These are phyloP conservation scores for Trametes sanguinea DNA, from an alignment of 768 basidiomycete genomes.

Conservation along the genomic window DNA sequence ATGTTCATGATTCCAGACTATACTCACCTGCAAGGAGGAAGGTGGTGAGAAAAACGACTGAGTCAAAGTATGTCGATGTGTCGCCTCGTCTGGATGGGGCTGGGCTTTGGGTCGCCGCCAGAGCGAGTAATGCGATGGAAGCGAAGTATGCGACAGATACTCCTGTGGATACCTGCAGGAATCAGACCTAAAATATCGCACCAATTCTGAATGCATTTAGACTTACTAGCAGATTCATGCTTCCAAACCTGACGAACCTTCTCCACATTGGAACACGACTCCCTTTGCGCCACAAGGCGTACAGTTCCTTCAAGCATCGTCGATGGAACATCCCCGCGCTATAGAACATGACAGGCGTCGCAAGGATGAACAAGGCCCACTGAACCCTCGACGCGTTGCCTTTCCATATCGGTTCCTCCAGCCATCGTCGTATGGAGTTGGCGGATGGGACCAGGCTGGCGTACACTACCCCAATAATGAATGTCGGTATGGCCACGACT, in stretches of 20 bases:
- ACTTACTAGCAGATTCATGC: constrained; percentile 80
- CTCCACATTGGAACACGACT: constrained; percentile 54
- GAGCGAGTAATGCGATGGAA: constrained; percentile 65
- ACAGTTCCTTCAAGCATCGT: constrained; percentile 56
- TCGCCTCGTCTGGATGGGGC: constrained; percentile 44
- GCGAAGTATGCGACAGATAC: constrained; percentile 80
- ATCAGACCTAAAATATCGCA: neutral
- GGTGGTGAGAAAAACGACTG: constrained; percentile 77
- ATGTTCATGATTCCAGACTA: neutral
- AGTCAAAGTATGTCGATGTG: constrained; percentile 78
- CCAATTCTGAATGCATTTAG: neutral
- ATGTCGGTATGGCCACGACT: constrained; percentile 70
- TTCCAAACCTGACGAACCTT: constrained; percentile 73
- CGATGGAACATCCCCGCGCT: constrained; percentile 59
- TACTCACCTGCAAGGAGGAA: constrained; percentile 69
- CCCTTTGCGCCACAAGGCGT: constrained; percentile 55
- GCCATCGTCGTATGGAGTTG: constrained; percentile 49
- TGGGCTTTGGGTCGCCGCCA: constrained; percentile 50
- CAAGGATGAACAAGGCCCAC: constrained; percentile 66
- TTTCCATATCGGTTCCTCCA: constrained; percentile 62
- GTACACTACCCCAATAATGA: constrained; percentile 76
- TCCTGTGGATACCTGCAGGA: constrained; percentile 51
- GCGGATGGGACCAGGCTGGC: constrained; percentile 61
- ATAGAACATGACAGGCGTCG: constrained; percentile 73
- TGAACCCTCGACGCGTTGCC: constrained; percentile 59